phyloP scores from a whole-genome alignment of 108 stramenopile genomes.

The Cyclotella baltica region DNA sequence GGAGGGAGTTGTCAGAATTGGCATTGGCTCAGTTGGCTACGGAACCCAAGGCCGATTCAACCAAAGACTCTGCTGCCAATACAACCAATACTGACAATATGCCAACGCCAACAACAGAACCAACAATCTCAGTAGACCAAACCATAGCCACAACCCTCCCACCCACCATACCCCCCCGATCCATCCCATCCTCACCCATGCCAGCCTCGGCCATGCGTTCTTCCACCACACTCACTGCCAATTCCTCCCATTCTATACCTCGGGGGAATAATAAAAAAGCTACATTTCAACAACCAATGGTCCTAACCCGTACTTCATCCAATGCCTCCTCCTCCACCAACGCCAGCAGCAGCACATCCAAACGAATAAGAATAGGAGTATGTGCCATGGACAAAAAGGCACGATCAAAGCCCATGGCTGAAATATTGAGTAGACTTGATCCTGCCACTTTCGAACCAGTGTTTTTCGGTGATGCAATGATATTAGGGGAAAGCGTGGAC shows the following conservation, averaged over 20 bases:
- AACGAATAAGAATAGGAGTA: constrained; percentile 90
- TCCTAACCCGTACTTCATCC: constrained; percentile 29
- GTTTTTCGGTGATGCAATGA: constrained; percentile 93
- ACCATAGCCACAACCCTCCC: constrained; percentile 6
- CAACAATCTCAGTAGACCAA: background rate
- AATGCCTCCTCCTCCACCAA: constrained; percentile 30
- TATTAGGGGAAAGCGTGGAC: constrained; percentile 90
- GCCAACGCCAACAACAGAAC: too few species aligned
- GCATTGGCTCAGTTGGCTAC: constrained; percentile 1
- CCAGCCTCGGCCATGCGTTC: constrained; percentile 26
- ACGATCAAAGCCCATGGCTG: constrained; percentile 96
- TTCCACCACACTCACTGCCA: background rate
- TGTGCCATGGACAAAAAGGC: constrained; percentile 99
- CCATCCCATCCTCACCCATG: constrained; percentile 16
- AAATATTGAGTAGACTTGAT: constrained; percentile 93
- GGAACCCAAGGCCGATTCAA: constrained; percentile 8
- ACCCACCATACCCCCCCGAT: background rate
- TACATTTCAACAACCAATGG: constrained; percentile 31
- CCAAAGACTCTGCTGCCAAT: background rate
- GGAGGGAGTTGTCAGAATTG: constrained; percentile 7
- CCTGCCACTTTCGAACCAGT: constrained; percentile 77
- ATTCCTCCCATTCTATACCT: background rate
- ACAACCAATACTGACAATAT: too few species aligned
- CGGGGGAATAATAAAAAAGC: constrained; percentile 20
- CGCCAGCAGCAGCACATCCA: constrained; percentile 15